Conservation (phyloP, 1,284 basidiomycete species). For the Cystobasidium sp. region DNA sequence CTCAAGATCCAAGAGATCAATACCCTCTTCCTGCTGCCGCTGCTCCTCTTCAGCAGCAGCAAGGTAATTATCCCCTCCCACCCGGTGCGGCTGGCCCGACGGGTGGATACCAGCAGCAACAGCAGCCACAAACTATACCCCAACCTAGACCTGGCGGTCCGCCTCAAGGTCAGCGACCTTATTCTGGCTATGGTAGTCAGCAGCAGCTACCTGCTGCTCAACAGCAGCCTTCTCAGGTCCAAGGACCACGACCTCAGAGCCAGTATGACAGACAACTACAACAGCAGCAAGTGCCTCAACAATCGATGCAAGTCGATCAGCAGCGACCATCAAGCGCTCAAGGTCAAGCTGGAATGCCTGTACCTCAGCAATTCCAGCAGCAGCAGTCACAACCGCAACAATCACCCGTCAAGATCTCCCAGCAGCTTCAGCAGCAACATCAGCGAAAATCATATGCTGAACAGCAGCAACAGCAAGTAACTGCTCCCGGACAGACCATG, state of each 20-base stretch:
- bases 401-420: conserved; percentile 43
- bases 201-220: conserved; percentile 46
- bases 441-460: conserved; percentile 44
- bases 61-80: conserved; percentile 42
- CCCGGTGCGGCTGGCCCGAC: conserved; percentile 37
- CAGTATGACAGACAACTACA: conserved; percentile 43
- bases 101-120: conserved; percentile 9
- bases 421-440: conserved; percentile 45
- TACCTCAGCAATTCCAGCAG: conserved; percentile 41
- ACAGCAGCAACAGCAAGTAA: conserved; percentile 54
- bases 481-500: conserved; percentile 53
- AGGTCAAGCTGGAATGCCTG: conserved; percentile 3
- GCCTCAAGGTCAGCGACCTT: conserved; percentile 19
- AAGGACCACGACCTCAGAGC: conserved; percentile 34
- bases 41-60: conserved; percentile 42
- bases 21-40: conserved; percentile 29
- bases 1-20: conserved; percentile 25
- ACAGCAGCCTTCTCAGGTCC: conserved; percentile 45
- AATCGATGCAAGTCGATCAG: conserved; percentile 46
- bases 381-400: conserved; percentile 47
- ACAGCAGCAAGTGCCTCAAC: conserved; percentile 46
- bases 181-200: conserved; percentile 33
- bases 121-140: conserved; percentile 35
- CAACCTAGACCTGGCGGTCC: conserved; percentile 45
- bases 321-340: conserved; percentile 23